phyloP scores from a whole-genome alignment of 148 eudicot genomes.

The Diospyros kaki region DNA sequence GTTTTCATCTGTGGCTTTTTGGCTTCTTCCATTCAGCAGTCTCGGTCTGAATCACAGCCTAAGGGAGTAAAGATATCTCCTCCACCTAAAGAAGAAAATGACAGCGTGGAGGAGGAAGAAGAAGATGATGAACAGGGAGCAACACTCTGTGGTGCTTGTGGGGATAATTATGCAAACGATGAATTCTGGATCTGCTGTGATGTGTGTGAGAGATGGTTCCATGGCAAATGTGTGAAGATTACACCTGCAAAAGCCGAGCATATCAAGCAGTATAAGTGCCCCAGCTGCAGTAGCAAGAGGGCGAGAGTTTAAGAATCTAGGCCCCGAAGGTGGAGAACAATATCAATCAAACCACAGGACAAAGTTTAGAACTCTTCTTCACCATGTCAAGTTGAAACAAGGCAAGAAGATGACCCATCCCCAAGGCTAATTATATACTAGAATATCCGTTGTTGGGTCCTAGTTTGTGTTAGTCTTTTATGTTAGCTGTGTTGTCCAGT shows the following conservation, averaged over 20 bases:
- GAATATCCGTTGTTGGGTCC: not conserved
- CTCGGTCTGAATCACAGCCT: slow-evolving; percentile 47
- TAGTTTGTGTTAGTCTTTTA: slow-evolving; percentile 17
- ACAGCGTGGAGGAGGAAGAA: slow-evolving; percentile 52
- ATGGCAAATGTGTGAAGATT: slow-evolving; percentile 90
- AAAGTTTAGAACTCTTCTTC: slow-evolving; percentile 3
- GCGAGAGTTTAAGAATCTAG: slow-evolving; percentile 43
- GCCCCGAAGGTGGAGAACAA: slow-evolving; percentile 5
- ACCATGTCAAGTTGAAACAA: not conserved
- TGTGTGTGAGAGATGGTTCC: slow-evolving; percentile 87
- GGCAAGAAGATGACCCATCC: slow-evolving; percentile 7
- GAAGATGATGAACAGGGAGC: slow-evolving; percentile 70
- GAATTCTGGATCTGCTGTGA: slow-evolving; percentile 97
- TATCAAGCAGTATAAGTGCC: slow-evolving; percentile 95
- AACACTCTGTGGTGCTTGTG: slow-evolving; percentile 93
- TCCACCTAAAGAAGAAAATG: slow-evolving; percentile 47
- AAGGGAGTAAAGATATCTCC: slow-evolving; percentile 43
- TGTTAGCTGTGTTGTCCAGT: not conserved
- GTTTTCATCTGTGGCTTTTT: not conserved
- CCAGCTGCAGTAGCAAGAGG: slow-evolving; percentile 77
- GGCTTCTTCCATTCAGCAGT: slow-evolving; percentile 23
- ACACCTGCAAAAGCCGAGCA: slow-evolving; percentile 92
- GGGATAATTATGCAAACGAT: slow-evolving; percentile 59
- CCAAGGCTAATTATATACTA: not conserved
- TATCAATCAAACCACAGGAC: not conserved